Evolutionary conservation across 768 basidiomycete species (phyloP).

Genomic region (Panaeolus papilionaceus): DNA sequence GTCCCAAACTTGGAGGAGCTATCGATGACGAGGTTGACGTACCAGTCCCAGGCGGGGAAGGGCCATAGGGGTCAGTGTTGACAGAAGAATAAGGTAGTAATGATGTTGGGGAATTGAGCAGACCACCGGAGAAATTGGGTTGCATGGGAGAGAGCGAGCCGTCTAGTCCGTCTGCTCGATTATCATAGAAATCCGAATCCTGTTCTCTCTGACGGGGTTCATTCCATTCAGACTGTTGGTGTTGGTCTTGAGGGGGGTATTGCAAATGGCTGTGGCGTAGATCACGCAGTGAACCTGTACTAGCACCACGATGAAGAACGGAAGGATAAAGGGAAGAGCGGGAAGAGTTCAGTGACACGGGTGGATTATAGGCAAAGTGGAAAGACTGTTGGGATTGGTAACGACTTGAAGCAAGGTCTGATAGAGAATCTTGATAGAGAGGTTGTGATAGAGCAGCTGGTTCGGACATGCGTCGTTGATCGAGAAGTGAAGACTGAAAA

Average conservation of each 20-base stretch:
- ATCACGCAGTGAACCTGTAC: conserved; percentile 51
- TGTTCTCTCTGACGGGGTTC: conserved; percentile 36
- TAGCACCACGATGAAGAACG: conserved; percentile 52
- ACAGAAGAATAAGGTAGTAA: conserved; percentile 53
- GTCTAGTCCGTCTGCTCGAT: conserved; percentile 43
- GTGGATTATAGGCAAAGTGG: conserved; percentile 44
- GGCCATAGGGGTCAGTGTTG: conserved; percentile 58
- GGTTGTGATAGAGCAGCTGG: conserved; percentile 54
- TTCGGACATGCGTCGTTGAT: conserved; percentile 76
- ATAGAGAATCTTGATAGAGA: conserved; percentile 43
- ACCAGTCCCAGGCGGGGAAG: conserved; percentile 67
- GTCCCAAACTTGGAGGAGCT: conserved; percentile 35
- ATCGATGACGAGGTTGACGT: conserved; percentile 62
- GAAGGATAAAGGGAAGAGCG: conserved; percentile 43
- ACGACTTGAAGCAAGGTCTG: conserved; percentile 32
- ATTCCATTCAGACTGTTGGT: conserved; percentile 39
- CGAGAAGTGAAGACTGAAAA: conserved; percentile 32
- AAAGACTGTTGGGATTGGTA: conserved; percentile 40
- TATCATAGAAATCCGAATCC: conserved; percentile 38
- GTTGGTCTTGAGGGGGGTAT: conserved; percentile 33
- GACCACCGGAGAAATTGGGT: conserved; percentile 54
- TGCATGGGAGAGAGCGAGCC: conserved; percentile 63
- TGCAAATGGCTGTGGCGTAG: conserved; percentile 45
- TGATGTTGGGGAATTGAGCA: conserved; percentile 39
- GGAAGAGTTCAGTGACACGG: conserved; percentile 27